A percentile compares a stretch with the other conserved stretches of the same genome.
Evolutionary conservation across 1,284 basidiomycete species (phyloP).

Genomic region (Cerrena zonata): DNA sequence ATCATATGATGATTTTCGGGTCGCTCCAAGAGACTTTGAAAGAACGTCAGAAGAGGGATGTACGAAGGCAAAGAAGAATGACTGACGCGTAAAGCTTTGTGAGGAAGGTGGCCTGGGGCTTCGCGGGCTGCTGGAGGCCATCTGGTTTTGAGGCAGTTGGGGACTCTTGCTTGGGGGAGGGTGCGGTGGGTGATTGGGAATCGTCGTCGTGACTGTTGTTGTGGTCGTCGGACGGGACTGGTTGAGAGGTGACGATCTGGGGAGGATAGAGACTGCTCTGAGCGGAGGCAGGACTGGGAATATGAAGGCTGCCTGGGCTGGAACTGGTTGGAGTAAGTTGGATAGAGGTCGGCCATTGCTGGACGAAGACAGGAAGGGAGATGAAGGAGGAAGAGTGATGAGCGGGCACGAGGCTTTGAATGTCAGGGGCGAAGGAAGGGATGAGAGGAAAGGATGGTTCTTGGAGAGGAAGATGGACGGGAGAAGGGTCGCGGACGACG

Average conservation of each 20-base stretch:
- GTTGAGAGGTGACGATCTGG: slow-evolving; percentile 41
- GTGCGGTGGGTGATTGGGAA: slow-evolving; percentile 26
- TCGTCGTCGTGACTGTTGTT: slow-evolving; percentile 27
- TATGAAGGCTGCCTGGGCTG: slow-evolving; percentile 24
- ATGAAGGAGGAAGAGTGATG: slow-evolving; percentile 26
- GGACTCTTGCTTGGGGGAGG: slow-evolving; percentile 30
- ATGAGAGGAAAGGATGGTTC: slow-evolving; percentile 19
- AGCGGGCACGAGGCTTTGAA: slow-evolving; percentile 27
- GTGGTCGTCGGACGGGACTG: slow-evolving; percentile 47
- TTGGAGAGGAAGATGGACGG: slow-evolving; percentile 14
- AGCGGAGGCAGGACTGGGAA: slow-evolving; percentile 22
- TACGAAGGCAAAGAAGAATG: slow-evolving; percentile 19
- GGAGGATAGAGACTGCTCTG: slow-evolving; percentile 33
- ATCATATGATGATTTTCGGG: slow-evolving; percentile 88
- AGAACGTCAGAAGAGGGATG: slow-evolving; percentile 10
- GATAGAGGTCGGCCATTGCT: slow-evolving; percentile 66
- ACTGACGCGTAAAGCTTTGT: slow-evolving; percentile 88
- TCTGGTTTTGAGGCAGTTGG: slow-evolving; percentile 42
- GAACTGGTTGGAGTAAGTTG: slow-evolving; percentile 44
- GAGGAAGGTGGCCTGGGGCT: slow-evolving; percentile 84
- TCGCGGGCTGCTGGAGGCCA: slow-evolving; percentile 46
- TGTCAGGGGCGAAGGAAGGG: slow-evolving; percentile 19
- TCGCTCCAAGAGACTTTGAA: slow-evolving; percentile 67
- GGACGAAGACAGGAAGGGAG: slow-evolving; percentile 30
- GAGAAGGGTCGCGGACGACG: slow-evolving; percentile 13